Percentiles rank a stretch among this genome's conserved stretches.
Conservation (phyloP, 108 stramenopile genomes). For the Pseudonitzschia multistriata region DNA sequence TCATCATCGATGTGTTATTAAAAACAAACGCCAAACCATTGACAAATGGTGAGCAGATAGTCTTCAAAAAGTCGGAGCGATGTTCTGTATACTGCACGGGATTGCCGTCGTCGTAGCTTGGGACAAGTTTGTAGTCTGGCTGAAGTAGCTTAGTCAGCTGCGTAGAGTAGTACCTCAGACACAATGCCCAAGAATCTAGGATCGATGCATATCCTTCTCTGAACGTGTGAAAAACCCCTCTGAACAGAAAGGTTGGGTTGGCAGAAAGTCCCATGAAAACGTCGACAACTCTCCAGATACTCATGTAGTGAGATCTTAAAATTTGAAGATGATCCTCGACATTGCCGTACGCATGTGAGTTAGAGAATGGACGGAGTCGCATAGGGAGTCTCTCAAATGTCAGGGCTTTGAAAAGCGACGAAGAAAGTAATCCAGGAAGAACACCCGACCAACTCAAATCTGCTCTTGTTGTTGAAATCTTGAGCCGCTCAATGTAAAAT, state of each 20-base stretch:
- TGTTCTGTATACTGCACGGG: conserved; percentile 4
- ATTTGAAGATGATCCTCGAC: conserved; percentile 45
- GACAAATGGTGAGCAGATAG: conserved; percentile 9
- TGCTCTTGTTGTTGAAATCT: conserved; percentile 47
- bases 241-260: conserved; percentile 54
- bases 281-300: conserved; percentile 57
- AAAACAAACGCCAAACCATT: conserved; percentile 22
- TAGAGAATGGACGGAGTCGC: conserved; percentile 44
- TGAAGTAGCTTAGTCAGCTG: conserved; percentile 7
- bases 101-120: conserved; percentile 31
- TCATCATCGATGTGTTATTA: conserved; percentile 6
- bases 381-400: conserved; percentile 56
- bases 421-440: conserved; percentile 34
- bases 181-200: conserved; percentile 31
- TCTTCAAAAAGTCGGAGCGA: conserved; percentile 1
- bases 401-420: conserved; percentile 44
- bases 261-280: conserved; percentile 43
- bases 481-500: conserved; percentile 58
- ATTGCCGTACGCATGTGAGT: conserved; percentile 51
- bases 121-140: conserved; percentile 13
- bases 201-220: conserved; percentile 39
- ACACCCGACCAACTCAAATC: conserved; percentile 63
- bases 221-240: conserved; percentile 42
- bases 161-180: not conserved
- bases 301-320: conserved; percentile 51